Base-by-base conservation (phyloP, 2,329 filamentous ascomycete genomes). In the Polytolypa hystricis region DNA sequence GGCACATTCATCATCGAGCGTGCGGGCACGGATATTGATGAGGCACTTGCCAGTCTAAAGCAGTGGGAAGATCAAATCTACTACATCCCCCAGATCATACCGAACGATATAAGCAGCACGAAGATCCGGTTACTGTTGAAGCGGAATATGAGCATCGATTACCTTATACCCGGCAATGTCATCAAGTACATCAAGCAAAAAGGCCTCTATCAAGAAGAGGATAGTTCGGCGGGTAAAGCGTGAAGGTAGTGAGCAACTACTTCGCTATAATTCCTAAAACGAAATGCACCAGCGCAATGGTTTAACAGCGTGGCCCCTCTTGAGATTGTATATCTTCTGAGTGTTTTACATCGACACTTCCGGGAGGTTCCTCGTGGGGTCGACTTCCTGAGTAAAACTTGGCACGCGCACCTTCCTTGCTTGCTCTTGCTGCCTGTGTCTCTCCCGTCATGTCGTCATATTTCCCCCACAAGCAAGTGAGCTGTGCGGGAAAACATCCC, bases 1-100 rank as follows among this genome's bases (percentile, higher is more conserved):
- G 84, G 84, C 29, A 78, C 81, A 19, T 86, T 93, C 56, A 82
- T 89, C 41, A 73, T 93, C n/a, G 83, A 95, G 67, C 77, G 89
- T 42, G 79, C 78, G 27, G 87, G 86, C 29, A 93, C 85, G 15
- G 84, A 93, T 52, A 81, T 93, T 33, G 83, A 93, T 44, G 83
- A 93, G 53, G 86, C 87, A 2, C 69, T 94, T 30, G 78, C 81
- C n/a, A 80, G 76, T 30, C 67, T 94, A 31, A 79, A 85, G 54
- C 74, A 77, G 42, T 95, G 81, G 74, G 79, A 84, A 51, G 76
- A 86, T 49, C 91, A 93, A 48, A 81, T 94, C 42, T 79, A 84
- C 53, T 81, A 93, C 37, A 89, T 94, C 44, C 81, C 84, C 39
- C 84, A 93, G 59, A 73, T 93, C 35, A 87, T 93, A 33, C 78